Percentiles rank a stretch among this genome's conserved stretches.
These are phyloP conservation scores for Apostasia ramifera DNA, from an alignment of 106 monocot genomes.

Conservation along the genomic window DNA sequence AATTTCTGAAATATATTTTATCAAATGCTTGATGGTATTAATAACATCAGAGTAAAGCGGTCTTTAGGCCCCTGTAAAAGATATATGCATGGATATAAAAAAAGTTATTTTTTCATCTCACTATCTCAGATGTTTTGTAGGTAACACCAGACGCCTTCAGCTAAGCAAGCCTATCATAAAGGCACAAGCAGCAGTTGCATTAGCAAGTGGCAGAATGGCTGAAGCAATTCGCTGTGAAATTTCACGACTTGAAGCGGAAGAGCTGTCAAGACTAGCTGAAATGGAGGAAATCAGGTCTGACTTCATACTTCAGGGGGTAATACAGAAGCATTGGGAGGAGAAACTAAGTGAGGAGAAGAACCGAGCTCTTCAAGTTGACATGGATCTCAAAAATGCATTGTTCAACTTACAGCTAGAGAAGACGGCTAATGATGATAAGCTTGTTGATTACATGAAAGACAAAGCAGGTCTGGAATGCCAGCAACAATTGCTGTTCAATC, in stretches of 20 bases:
- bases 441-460: conserved; percentile 44
- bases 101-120: background rate
- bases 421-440: conserved; percentile 19
- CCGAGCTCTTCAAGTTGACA: conserved; percentile 23
- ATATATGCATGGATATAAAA: too few species aligned
- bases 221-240: conserved; percentile 45
- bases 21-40: too few species aligned
- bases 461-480: conserved; percentile 62
- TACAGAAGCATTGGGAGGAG: conserved; percentile 51
- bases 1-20: too few species aligned
- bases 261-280: conserved; percentile 33
- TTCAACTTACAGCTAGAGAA: conserved; percentile 47
- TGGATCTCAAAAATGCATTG: conserved; percentile 26
- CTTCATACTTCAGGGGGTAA: conserved; percentile 61
- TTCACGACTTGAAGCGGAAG: conserved; percentile 53
- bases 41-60: too few species aligned
- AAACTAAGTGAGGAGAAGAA: conserved; percentile 40
- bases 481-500: conserved; percentile 28
- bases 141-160: conserved; percentile 77
- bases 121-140: conserved; percentile 18
- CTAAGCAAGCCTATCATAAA: conserved; percentile 73
- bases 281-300: conserved; percentile 71
- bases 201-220: conserved; percentile 60
- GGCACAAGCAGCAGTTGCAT: conserved; percentile 83
- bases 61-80: too few species aligned